Percentiles rank a stretch among this genome's conserved stretches.
phyloP scores from a whole-genome alignment of 108 stramenopile genomes.

The Cyclotella sp. region DNA sequence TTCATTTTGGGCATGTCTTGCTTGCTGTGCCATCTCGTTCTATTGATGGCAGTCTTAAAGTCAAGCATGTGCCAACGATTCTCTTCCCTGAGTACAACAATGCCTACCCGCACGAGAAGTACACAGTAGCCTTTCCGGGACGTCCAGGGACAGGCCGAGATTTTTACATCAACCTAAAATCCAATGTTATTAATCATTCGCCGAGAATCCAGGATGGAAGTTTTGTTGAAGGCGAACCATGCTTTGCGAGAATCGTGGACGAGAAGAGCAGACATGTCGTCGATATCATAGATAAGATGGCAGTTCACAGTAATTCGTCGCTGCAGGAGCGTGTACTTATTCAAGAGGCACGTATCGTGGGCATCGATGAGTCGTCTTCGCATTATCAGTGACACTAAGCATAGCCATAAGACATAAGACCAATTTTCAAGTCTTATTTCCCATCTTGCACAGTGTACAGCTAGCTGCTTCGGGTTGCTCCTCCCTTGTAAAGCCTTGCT shows the following conservation, averaged over 20 bases:
- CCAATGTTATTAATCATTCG: conserved; percentile 81
- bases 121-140: conserved; percentile 83
- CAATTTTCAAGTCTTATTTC: too few relatives aligned
- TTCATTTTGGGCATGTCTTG: conserved; percentile 71
- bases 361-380: background rate
- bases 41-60: conserved; percentile 4
- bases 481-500: too few relatives aligned
- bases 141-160: conserved; percentile 71
- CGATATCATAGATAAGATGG: conserved; percentile 43
- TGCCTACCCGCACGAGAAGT: conserved; percentile 66
- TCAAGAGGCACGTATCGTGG: conserved; percentile 19
- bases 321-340: conserved; percentile 23
- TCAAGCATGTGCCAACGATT: conserved; percentile 41
- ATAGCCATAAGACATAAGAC: too few relatives aligned
- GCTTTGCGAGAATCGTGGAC: conserved; percentile 77
- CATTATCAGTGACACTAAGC: too few relatives aligned
- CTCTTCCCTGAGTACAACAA: conserved; percentile 78
- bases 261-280: conserved; percentile 55
- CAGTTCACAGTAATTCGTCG: background rate
- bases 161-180: conserved; percentile 83
- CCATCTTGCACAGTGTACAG: too few relatives aligned
- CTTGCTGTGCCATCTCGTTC: conserved; percentile 52
- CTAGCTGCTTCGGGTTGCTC: too few relatives aligned
- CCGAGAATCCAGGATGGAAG: conserved; percentile 49
- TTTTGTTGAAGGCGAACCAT: conserved; percentile 90